Base-by-base conservation (phyloP, 768 basidiomycete species). In the Lentinula raphanica region DNA sequence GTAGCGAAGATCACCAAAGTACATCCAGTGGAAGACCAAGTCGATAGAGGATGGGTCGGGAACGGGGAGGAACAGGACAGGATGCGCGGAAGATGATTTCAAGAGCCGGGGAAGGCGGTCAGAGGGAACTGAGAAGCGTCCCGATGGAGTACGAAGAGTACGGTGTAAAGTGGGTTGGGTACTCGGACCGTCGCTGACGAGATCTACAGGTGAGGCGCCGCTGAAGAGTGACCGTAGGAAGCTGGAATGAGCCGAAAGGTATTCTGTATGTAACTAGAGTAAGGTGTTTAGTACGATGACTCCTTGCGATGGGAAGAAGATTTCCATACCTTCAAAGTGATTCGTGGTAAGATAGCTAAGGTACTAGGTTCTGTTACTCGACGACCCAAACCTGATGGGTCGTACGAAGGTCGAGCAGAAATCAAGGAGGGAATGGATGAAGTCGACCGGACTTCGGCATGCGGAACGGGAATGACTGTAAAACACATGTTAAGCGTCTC, bases 191-290 rank as follows among this genome's bases (percentile, higher is more conserved):
- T 72, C 71, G 63, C 65, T 71, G 62, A 85, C 77, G 57, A 88
- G 76, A 61, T 88, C 82, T 59, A 84, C 69, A 15, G 86, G 76
- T 23, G 82, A 80, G 39, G 83, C 76, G 27, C 88, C 89, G 63
- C 82, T 83, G 67, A 94, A 82, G 40, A 94, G 78, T 7, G 79
- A 81, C 36, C 85, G 77, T 46, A 94, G 75, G 54, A 92, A 83
- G 42, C 78, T 78, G 0, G 92, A 94, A 69, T 93, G 90, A 17
- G 89, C 85, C n/a, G 84, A 83, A 44, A 96, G 81, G 66, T 87
- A 92, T 67, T 90, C 89, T 61, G 82, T 77, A 65, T 96, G 93
- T 27, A 94, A 73, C 90, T 92, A 64, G 25, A 25, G 49, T 40
- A 29, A 50, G 36, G 56, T n/a, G n/a, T n/a, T n/a, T n/a, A n/a